These are phyloP conservation scores for Acacia acuminata DNA, from an alignment of 306 rosid species.

Conservation along the genomic window DNA sequence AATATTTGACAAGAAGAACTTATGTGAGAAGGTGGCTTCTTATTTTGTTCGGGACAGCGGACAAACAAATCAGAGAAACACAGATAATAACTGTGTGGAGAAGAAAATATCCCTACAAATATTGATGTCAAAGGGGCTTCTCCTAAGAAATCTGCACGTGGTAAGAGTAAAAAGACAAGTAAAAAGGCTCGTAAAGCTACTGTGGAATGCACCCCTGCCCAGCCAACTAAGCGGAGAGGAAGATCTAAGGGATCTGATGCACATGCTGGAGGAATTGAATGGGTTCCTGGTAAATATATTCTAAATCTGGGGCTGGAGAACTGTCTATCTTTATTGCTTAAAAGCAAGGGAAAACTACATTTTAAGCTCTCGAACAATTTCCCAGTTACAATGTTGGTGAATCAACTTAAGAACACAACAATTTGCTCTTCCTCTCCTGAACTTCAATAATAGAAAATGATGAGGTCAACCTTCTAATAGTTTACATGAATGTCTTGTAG, in stretches of 20 bases:
- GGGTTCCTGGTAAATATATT: slow-evolving; percentile 36
- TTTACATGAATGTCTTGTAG: neutral
- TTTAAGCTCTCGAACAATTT: neutral
- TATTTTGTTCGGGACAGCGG: slow-evolving; percentile 61
- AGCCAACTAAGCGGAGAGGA: slow-evolving; percentile 31
- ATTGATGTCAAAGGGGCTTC: slow-evolving; percentile 34
- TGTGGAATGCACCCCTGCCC: slow-evolving; percentile 11
- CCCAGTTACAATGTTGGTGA: neutral
- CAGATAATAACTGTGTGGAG: slow-evolving; percentile 22
- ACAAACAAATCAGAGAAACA: slow-evolving; percentile 31
- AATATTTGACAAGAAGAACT: slow-evolving; percentile 50
- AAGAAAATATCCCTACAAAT: slow-evolving; percentile 35
- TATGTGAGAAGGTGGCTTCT: slow-evolving; percentile 64
- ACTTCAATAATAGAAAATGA: neutral
- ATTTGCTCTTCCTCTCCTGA: neutral
- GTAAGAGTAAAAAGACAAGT: neutral
- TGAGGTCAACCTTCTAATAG: neutral
- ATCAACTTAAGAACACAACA: neutral
- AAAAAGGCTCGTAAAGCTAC: slow-evolving; percentile 18
- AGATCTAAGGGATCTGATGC: slow-evolving; percentile 23
- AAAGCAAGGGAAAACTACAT: neutral
- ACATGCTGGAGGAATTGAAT: slow-evolving; percentile 7
- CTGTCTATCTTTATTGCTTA: neutral
- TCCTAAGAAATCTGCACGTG: slow-evolving; percentile 25
- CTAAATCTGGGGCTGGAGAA: neutral